Evolutionary conservation across 108 stramenopile species (phyloP).

Genomic region (Conticribra guillardii): DNA sequence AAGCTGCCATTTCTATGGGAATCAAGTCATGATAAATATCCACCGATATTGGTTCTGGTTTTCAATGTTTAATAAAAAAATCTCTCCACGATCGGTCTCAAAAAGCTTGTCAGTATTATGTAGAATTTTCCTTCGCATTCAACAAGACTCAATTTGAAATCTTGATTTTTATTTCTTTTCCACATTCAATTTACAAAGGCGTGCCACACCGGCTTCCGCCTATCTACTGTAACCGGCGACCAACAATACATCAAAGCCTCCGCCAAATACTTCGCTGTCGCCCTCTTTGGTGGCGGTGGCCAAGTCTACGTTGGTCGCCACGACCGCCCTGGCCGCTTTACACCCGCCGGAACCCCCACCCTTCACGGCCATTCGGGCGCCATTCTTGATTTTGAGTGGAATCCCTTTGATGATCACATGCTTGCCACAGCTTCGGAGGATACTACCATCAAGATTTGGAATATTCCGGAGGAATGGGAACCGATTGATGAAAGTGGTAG

Average conservation of each 20-base stretch:
- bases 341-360: conserved; percentile 71
- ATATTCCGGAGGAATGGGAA: conserved; percentile 93
- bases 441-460: conserved; percentile 96
- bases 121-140: no score
- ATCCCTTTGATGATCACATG: conserved; percentile 95
- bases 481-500: conserved; percentile 91
- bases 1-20: neutral
- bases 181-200: conserved; percentile 42
- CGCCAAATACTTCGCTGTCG: conserved; percentile 96
- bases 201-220: conserved; percentile 83
- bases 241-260: conserved; percentile 99
- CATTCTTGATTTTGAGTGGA: conserved; percentile 97
- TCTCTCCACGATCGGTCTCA: no score
- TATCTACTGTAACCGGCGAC: conserved; percentile 95
- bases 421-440: conserved; percentile 94
- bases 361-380: conserved; percentile 92
- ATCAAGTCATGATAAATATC: no score
- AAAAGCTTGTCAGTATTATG: no score
- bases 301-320: conserved; percentile 88
- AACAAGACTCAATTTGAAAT: no score
- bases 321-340: conserved; percentile 88
- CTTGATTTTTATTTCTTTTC: conserved; percentile 17
- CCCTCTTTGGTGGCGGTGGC: conserved; percentile 94
- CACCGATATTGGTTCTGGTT: no score
- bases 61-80: neutral